Conservation (phyloP, 2,329 filamentous ascomycete species). For the Phaeosphaeria sp. region DNA sequence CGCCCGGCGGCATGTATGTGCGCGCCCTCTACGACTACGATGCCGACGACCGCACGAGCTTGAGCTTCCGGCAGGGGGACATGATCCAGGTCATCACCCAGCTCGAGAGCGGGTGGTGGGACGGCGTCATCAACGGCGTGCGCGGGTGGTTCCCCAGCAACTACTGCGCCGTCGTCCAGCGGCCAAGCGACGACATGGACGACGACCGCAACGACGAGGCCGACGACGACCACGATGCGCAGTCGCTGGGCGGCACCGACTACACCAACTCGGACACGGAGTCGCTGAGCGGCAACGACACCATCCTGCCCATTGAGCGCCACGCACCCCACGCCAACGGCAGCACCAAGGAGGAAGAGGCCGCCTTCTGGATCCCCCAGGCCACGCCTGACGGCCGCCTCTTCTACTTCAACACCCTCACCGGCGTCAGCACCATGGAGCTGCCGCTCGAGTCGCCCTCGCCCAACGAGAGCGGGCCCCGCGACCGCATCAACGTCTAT, state of each 20-base stretch:
- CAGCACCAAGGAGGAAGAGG: slow-evolving; percentile 73
- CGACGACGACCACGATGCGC: slow-evolving; percentile 54
- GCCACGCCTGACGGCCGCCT: slow-evolving; percentile 90
- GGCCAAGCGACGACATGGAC: slow-evolving; percentile 73
- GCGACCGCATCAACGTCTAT: slow-evolving; percentile 85
- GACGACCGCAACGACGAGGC: slow-evolving; percentile 66
- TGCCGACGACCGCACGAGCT: slow-evolving; percentile 92
- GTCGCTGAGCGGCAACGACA: slow-evolving; percentile 47
- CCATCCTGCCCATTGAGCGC: slow-evolving; percentile 70
- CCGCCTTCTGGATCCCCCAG: slow-evolving; percentile 98
- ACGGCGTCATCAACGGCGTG: slow-evolving; percentile 95
- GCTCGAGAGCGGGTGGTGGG: slow-evolving; percentile 99
- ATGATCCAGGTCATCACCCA: slow-evolving; percentile 98
- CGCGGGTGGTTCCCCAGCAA: slow-evolving; percentile 99
- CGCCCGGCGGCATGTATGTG: slow-evolving; percentile 76
- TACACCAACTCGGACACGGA: slow-evolving; percentile 56
- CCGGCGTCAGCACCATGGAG: slow-evolving; percentile 92
- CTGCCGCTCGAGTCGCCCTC: slow-evolving; percentile 91
- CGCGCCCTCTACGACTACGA: slow-evolving; percentile 95
- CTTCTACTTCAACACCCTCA: slow-evolving; percentile 99
- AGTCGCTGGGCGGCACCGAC: slow-evolving; percentile 52
- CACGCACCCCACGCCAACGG: slow-evolving; percentile 59
- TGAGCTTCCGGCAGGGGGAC: slow-evolving; percentile 96
- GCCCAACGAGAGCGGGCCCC: slow-evolving; percentile 80
- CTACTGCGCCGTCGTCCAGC: slow-evolving; percentile 88